Base-by-base conservation (phyloP, 2,329 filamentous ascomycete genomes). In the Aspergillus caelatus region DNA sequence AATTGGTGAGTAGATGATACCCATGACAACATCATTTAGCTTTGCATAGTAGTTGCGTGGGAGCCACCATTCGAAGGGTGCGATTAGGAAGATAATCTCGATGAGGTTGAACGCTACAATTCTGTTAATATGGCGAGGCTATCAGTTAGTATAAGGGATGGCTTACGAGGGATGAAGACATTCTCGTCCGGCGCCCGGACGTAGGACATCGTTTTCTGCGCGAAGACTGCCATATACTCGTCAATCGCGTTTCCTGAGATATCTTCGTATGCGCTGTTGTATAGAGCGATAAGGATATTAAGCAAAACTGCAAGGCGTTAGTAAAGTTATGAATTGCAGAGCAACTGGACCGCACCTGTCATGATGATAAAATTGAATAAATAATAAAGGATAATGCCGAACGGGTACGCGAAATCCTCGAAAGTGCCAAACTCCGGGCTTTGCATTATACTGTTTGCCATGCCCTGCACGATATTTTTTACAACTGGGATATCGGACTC, bases 301-400 rank as follows among this genome's bases (percentile, higher is more conserved):
- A 99, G 87, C 30, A 98, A 84, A 62, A 99, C 85, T 81, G 63
- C 21, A 12, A 10, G 9, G 39, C 9, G 36, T 52, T 16, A 53
- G 41, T 6, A 32, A 52, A 39, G 23, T 26, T 11, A 21, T 28
- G 10, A 12, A 36, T n/a, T n/a, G 11, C 21, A 28, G 21, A 23
- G 48, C 1, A 34, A 23, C 19, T 19, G 28, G 45, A 30, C 2
- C 56, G 36, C 34, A 82, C 80, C 74, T 67, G 95, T 94, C 91
- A 97, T 97, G 72, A 99, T 91, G 45, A 98, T 89, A 74, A 99
- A 99, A 21, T 94, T 96, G 78, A 97, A 99, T 75, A 96, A 87
- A 81, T 99, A 99, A 82, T 99, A 99, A 11, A 99, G 89, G 36
- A 97, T 91, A 57, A 97, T 86, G 10, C 95, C 95, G 76, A 97